Conservation (phyloP, 2,329 filamentous ascomycete genomes). For the Aspergillus sp. region DNA sequence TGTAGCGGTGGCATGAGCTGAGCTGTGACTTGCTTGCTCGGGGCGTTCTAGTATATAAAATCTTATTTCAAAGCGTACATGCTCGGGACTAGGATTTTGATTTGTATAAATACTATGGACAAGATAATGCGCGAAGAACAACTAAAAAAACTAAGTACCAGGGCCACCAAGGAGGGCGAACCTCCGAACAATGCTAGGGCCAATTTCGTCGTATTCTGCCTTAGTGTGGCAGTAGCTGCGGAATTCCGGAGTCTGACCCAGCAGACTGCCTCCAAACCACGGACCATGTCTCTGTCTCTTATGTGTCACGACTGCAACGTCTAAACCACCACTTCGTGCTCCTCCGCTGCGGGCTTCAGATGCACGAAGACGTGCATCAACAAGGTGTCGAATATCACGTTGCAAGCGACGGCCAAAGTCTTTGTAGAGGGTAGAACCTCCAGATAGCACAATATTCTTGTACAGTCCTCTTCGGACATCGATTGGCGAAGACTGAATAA, state of each 20-base stretch:
- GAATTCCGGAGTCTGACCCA: constrained; percentile 98
- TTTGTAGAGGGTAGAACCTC: constrained; percentile 96
- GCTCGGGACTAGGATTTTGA: constrained; percentile 1
- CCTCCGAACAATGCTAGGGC: constrained; percentile 89
- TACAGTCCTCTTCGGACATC: constrained; percentile 95
- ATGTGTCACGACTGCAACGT: constrained; percentile 96
- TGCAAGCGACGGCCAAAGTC: constrained; percentile 96
- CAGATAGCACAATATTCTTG: constrained; percentile 99
- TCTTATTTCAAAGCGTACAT: background rate
- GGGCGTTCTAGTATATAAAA: background rate
- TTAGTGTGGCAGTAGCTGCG: constrained; percentile 98
- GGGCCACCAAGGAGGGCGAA: constrained; percentile 93
- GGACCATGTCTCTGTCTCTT: constrained; percentile 96
- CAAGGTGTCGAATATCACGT: constrained; percentile 93
- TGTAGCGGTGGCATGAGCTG: background rate
- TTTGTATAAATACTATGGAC: constrained; percentile 29
- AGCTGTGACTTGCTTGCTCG: background rate
- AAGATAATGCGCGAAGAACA: constrained; percentile 22
- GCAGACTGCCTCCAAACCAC: constrained; percentile 95
- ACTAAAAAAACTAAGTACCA: constrained; percentile 51
- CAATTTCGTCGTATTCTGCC: constrained; percentile 87
- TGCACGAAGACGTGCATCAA: constrained; percentile 87
- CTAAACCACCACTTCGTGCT: constrained; percentile 87
- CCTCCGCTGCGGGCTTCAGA: constrained; percentile 91
- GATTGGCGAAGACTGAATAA: constrained; percentile 96